These are phyloP conservation scores for Mycena galopus DNA, from an alignment of 768 basidiomycete species.

Conservation along the genomic window DNA sequence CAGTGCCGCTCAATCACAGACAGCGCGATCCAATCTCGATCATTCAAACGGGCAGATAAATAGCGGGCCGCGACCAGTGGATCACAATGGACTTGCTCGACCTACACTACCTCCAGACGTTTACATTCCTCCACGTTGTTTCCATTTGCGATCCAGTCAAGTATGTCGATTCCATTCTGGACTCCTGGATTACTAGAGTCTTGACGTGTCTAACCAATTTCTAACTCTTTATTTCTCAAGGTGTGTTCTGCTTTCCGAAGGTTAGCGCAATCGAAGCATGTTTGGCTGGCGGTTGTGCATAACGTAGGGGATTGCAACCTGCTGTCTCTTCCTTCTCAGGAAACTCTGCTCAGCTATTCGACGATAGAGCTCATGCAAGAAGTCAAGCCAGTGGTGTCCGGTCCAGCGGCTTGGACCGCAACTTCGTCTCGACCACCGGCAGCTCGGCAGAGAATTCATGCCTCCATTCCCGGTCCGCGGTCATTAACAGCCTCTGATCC, in stretches of 20 bases:
- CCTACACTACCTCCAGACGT: too few relatives aligned
- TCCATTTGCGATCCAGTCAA: too few relatives aligned
- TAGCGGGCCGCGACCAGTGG: too few relatives aligned
- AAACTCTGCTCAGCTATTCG: constrained; percentile 1
- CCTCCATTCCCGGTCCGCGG: not conserved
- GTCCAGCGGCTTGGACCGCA: constrained; percentile 22
- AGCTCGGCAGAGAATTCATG: not conserved
- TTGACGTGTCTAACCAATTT: too few relatives aligned
- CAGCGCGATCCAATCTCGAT: too few relatives aligned
- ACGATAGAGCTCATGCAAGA: constrained; percentile 6
- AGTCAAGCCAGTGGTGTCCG: constrained; percentile 15
- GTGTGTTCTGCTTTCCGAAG: constrained; percentile 8
- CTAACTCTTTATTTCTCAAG: too few relatives aligned
- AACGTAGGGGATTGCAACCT: constrained; percentile 1
- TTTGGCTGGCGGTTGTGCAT: constrained; percentile 9
- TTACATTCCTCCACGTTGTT: too few relatives aligned
- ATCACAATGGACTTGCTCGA: too few relatives aligned
- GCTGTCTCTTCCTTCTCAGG: constrained; percentile 10
- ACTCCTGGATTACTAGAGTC: too few relatives aligned
- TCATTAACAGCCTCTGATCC: constrained; percentile 4
- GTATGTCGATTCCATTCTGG: too few relatives aligned
- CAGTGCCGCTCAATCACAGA: too few relatives aligned
- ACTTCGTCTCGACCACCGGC: not conserved
- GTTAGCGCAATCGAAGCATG: constrained; percentile 19
- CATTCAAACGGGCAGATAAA: too few relatives aligned